phyloP scores from a whole-genome alignment of 108 stramenopile genomes.

The Skeletonema costatum region DNA sequence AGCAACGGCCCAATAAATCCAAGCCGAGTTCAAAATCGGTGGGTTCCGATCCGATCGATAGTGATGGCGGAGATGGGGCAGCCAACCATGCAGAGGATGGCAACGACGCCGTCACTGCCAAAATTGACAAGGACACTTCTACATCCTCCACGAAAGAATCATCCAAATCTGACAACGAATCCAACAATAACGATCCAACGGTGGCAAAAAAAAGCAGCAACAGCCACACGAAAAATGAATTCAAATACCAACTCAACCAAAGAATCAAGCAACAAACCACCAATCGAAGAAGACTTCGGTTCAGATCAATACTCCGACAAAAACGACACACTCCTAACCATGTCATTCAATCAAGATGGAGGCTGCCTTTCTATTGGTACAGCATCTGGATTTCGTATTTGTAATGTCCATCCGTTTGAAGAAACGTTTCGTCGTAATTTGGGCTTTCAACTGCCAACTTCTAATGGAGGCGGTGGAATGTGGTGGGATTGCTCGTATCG shows the following conservation, averaged over 20 bases:
- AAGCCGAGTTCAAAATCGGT: neutral
- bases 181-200: neutral
- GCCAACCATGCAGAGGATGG: neutral
- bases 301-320: constrained; percentile 22
- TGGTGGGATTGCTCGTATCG: constrained; percentile 94
- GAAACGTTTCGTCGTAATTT: constrained; percentile 82
- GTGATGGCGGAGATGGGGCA: neutral
- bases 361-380: constrained; percentile 92
- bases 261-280: neutral
- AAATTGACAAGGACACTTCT: neutral
- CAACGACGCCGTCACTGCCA: constrained; percentile 2
- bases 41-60: neutral
- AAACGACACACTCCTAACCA: constrained; percentile 61
- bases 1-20: neutral
- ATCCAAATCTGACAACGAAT: neutral
- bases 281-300: neutral
- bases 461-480: constrained; percentile 33
- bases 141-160: neutral
- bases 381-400: constrained; percentile 93
- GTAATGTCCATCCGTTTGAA: constrained; percentile 93
- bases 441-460: constrained; percentile 7
- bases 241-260: neutral
- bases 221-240: neutral
- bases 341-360: constrained; percentile 89
- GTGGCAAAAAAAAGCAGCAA: neutral